Conservation (phyloP, 495 filamentous ascomycete species). For the Cudoniella acicularis region DNA sequence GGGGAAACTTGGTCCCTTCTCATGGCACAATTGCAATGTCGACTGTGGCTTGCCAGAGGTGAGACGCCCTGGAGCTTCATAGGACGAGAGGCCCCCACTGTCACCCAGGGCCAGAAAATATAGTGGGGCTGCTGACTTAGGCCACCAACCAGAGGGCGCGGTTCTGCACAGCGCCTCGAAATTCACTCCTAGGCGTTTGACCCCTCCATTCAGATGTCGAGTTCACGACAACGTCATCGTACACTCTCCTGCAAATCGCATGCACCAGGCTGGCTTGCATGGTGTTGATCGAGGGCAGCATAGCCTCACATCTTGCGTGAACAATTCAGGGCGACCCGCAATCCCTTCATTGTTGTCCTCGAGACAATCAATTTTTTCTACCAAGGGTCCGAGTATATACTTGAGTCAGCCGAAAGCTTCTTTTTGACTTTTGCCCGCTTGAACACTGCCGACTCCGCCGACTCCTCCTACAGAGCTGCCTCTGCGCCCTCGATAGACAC, state of each 20-base stretch:
- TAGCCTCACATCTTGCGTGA: background rate
- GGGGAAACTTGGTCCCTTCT: background rate
- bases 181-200: background rate
- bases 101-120: background rate
- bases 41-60: slow-evolving; percentile 10
- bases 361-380: too few relatives aligned
- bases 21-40: slow-evolving; percentile 4
- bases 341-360: too few relatives aligned
- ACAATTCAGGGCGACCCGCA: background rate
- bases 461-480: too few relatives aligned
- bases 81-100: background rate
- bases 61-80: slow-evolving; percentile 3
- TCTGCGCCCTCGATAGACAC: too few relatives aligned
- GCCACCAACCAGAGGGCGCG: background rate
- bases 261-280: background rate
- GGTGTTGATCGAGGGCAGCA: background rate
- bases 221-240: background rate
- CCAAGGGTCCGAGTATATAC: too few relatives aligned
- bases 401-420: background rate
- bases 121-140: background rate
- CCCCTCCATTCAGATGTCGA: background rate
- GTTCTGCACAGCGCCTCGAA: background rate
- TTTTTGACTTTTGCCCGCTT: background rate
- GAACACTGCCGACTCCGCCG: too few relatives aligned
- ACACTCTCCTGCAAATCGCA: background rate